Conservation (phyloP, 2,329 filamentous ascomycete genomes). For the Tolypocladium tropicale region DNA sequence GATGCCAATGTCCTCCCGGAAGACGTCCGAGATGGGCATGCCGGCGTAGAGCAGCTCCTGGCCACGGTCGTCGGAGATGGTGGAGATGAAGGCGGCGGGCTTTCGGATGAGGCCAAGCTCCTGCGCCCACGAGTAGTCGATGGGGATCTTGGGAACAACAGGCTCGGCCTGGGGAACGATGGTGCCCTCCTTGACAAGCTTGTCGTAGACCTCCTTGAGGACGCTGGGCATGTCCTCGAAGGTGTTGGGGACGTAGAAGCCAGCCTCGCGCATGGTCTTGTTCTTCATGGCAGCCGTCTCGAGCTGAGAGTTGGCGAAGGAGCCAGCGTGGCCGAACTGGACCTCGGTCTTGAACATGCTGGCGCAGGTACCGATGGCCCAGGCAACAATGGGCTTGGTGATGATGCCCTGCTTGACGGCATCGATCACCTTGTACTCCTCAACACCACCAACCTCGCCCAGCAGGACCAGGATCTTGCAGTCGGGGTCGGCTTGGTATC, state of each 20-base stretch:
- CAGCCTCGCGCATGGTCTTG: slow-evolving; percentile 89
- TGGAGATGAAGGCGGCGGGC: slow-evolving; percentile 98
- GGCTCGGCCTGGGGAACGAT: slow-evolving; percentile 85
- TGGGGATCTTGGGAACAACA: slow-evolving; percentile 94
- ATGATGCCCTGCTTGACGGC: slow-evolving; percentile 90
- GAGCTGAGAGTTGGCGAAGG: slow-evolving; percentile 97
- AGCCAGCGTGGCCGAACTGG: slow-evolving; percentile 97
- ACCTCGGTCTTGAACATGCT: slow-evolving; percentile 99
- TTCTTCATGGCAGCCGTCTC: slow-evolving; percentile 97
- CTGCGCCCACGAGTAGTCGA: slow-evolving; percentile 99
- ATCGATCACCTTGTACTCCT: slow-evolving; percentile 99
- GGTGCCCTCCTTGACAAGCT: slow-evolving; percentile 72
- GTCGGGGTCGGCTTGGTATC: slow-evolving; percentile 91
- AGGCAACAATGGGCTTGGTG: slow-evolving; percentile 97
- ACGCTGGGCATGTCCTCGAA: slow-evolving; percentile 86
- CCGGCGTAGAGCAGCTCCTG: slow-evolving; percentile 98
- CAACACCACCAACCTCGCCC: slow-evolving; percentile 97
- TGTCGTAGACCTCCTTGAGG: slow-evolving; percentile 76
- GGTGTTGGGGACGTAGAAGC: slow-evolving; percentile 87
- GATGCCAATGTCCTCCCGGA: slow-evolving; percentile 97
- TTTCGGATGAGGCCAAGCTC: slow-evolving; percentile 99
- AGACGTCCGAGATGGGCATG: slow-evolving; percentile 99
- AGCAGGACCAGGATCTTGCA: slow-evolving; percentile 96
- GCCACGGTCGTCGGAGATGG: slow-evolving; percentile 98
- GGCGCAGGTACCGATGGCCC: slow-evolving; percentile 98